Evolutionary conservation across 2,329 filamentous ascomycete species (phyloP), one percentile per base, ranked within the genome.

Genomic region (Clonostachys sp.): DNA sequence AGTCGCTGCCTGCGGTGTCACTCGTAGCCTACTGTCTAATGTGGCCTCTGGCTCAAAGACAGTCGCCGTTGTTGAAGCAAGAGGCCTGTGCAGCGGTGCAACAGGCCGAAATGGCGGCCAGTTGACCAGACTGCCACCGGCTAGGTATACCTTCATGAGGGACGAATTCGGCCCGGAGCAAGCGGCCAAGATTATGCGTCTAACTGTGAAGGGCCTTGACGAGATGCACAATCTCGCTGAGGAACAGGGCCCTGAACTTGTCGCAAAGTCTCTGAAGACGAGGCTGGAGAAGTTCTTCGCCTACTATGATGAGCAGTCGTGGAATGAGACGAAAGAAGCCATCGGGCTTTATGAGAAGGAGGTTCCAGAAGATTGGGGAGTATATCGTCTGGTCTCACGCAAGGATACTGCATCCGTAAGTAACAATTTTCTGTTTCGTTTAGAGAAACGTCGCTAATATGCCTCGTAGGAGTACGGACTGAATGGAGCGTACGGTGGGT

Each of bases 41-140:
- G 35, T 34, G 17, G 30, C 12, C 24, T 40, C 46, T 7, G 41
- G 20, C 14, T 17, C 14, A 5, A 16, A 34, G 5, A 16, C 36
- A 14, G 41, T 51, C 9, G 46, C 47, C 14, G 30, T 51, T 17
- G 34, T 51, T 13, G 49, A 51, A 36, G 49, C 49, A 6, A 46
- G 49, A 3, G 35, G 36, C 16, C 18, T 45, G 3, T 45, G 42
- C 34, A 46, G 44, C 16, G 49, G 49, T 16, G 49, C 49, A 24
- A 51, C 49, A 6, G 49, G 49, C 16, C 43, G 49, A 8, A 51
- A 51, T 33, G 49, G 49, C 4, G 49, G 49, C 5, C 49, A 51
- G 17, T 34, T 51, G 12, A 45, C 35, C 4, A 20, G 34, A 20
- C 14, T 40, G 16, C 34, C 34, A 5, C 34, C 34, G 20, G 41